Base-by-base conservation (phyloP, 2,329 filamentous ascomycete species). In the Leptographium flavum region DNA sequence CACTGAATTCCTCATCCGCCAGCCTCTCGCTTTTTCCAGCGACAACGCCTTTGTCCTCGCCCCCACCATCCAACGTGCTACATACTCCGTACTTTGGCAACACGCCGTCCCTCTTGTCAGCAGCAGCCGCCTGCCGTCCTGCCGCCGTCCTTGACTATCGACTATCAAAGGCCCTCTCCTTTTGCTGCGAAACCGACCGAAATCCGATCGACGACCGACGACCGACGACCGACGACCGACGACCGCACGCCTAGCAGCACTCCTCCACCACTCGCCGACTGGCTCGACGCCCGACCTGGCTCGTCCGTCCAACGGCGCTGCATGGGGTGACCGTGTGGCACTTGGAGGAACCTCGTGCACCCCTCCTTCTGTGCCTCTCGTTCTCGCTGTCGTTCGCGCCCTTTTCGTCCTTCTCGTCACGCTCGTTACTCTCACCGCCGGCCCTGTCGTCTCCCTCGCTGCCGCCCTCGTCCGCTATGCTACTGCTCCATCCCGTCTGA, bases 391-490 rank as follows among this genome's bases (percentile, higher is more conserved):
- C 21, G 21, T 15, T 3, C 11, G 17, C 19, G 11, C 17, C 15
- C 19, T 40, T 22, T 13, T 10, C 17, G 7, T 13, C 14, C 14
- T n/a, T 15, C 23, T 25, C 28, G 15, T 31, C 35, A 13, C 7
- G 19, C 35, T 14, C 10, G 13, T 19, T 7, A 3, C 23, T 9
- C 17, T 23, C 36, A 10, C 36, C n/a, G 19, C 14, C 19, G 6
- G 19, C 14, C 28, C 13, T 19, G 11, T 10, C 42, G 9, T 21
- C 32, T 37, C 4, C 31, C 17, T 14, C 15, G 27, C 30, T 41
- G 23, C 3, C 38, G 27, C 17, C 36, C 17, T 25, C 21, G 21
- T 42, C 48, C 45, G 50, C 45, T 50, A 52, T 52, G 50, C 50
- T 11, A 47, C 36, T 37, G 21, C 23, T 39, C 14, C 39, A 22